Evolutionary conservation across 371 early-diverging fungal species (phyloP).

Genomic region (Cokeromyces recurvatus): DNA sequence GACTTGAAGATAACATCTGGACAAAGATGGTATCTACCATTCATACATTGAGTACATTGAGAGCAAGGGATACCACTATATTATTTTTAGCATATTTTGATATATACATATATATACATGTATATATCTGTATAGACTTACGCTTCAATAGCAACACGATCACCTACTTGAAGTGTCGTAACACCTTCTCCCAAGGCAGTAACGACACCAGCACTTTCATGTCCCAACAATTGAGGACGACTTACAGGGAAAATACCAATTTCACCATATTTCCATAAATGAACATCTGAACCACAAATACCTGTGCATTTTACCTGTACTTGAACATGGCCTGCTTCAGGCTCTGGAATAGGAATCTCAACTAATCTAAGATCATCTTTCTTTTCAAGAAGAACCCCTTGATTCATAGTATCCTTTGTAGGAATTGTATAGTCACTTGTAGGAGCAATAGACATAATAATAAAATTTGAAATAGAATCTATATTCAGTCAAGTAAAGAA

Average conservation of each 20-base stretch:
- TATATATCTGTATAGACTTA: no score
- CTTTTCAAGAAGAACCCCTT: constrained; percentile 30
- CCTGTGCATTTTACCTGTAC: constrained; percentile 39
- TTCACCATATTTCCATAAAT: constrained; percentile 41
- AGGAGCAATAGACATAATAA: constrained; percentile 14
- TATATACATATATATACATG: no score
- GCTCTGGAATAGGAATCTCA: constrained; percentile 33
- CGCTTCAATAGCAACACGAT: constrained; percentile 46
- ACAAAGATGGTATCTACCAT: constrained; percentile 42
- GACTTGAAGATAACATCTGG: constrained; percentile 44
- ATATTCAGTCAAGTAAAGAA: no score
- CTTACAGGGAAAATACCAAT: constrained; percentile 43
- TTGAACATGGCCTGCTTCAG: constrained; percentile 29
- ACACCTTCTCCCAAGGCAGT: constrained; percentile 31
- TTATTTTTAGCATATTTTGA: no score
- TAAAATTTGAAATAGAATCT: no score
- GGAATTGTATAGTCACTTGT: constrained; percentile 17
- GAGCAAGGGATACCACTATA: constrained; percentile 45
- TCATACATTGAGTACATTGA: constrained; percentile 40
- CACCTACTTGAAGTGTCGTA: constrained; percentile 37
- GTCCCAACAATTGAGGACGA: constrained; percentile 28
- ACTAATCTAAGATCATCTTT: constrained; percentile 34
- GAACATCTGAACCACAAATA: constrained; percentile 42
- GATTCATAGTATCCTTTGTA: constrained; percentile 21
- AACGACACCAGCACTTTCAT: constrained; percentile 36